Conservation (phyloP, 139 green algal species). For the Coccomyxa sp. region DNA sequence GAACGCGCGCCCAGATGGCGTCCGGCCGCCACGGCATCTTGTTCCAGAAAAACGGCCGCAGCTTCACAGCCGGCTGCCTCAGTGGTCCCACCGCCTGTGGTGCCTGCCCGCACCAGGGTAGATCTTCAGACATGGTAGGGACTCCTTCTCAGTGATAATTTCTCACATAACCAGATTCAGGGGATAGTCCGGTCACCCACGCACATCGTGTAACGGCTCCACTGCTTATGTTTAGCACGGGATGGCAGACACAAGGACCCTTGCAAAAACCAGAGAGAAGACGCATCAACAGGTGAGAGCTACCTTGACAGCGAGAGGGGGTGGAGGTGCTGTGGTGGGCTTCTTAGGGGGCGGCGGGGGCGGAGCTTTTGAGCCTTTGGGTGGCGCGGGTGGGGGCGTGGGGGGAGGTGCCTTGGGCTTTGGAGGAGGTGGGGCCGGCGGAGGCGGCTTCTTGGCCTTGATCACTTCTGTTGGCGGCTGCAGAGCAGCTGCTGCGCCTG, state of each 20-base stretch:
- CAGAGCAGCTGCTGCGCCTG: background rate
- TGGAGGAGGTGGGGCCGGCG: background rate
- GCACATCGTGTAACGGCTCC: too few species aligned
- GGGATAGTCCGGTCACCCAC: too few species aligned
- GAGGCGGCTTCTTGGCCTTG: background rate
- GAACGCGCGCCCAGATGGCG: conserved; percentile 38
- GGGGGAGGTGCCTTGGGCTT: background rate
- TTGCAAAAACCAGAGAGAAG: too few species aligned
- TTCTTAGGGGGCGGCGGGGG: background rate
- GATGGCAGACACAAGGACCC: too few species aligned
- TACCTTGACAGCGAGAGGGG: conserved; percentile 11
- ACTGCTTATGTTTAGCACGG: too few species aligned
- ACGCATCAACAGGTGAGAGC: background rate
- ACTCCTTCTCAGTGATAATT: background rate
- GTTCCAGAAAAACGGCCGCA: conserved; percentile 49
- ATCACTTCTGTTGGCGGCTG: background rate
- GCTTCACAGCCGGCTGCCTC: conserved; percentile 25
- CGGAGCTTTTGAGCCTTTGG: background rate
- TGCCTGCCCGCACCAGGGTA: background rate
- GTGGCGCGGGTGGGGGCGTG: background rate
- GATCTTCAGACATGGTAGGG: background rate
- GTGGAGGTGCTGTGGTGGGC: conserved; percentile 1
- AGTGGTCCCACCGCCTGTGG: background rate
- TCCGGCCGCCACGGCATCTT: conserved; percentile 22
- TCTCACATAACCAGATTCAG: background rate